A percentile compares a stretch with the other conserved stretches of the same genome.
Evolutionary conservation across 768 basidiomycete species (phyloP).

Genomic region (Suillus luteus): DNA sequence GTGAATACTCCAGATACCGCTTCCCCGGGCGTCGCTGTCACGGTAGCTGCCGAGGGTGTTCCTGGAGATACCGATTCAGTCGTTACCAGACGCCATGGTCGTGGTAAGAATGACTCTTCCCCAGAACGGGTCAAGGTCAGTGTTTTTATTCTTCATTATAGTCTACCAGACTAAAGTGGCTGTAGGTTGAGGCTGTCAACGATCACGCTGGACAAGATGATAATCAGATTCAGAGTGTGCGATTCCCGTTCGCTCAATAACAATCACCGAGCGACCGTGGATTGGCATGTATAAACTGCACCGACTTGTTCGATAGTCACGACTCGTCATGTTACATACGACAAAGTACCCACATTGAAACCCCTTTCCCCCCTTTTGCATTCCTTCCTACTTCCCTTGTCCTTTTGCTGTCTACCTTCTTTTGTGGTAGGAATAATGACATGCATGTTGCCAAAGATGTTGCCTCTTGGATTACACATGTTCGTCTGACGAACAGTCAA

Average conservation of each 20-base stretch:
- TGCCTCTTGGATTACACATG: conserved; percentile 14
- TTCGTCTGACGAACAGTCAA: conserved; percentile 13
- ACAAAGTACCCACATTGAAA: not conserved
- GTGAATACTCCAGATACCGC: not conserved
- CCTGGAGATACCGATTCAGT: not conserved
- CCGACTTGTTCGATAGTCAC: not conserved
- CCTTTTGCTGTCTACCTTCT: not conserved
- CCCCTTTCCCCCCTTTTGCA: not conserved
- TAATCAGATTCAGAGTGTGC: conserved; percentile 26
- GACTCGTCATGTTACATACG: conserved; percentile 4
- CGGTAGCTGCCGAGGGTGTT: not conserved
- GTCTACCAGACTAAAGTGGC: not conserved
- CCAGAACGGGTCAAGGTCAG: conserved; percentile 23
- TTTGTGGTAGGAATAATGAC: not conserved
- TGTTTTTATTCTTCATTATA: conserved; percentile 1
- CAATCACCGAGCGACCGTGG: conserved; percentile 23
- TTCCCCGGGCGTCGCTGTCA: not conserved
- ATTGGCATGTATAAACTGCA: conserved; percentile 6
- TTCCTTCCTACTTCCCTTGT: not conserved
- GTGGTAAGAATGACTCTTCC: not conserved
- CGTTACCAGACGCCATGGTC: not conserved
- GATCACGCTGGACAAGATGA: not conserved
- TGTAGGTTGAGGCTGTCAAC: conserved; percentile 16
- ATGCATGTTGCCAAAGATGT: not conserved
- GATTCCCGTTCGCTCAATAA: conserved; percentile 41